These are phyloP conservation scores for Inosperma sp. DNA, from an alignment of 768 basidiomycete genomes.

Conservation along the genomic window DNA sequence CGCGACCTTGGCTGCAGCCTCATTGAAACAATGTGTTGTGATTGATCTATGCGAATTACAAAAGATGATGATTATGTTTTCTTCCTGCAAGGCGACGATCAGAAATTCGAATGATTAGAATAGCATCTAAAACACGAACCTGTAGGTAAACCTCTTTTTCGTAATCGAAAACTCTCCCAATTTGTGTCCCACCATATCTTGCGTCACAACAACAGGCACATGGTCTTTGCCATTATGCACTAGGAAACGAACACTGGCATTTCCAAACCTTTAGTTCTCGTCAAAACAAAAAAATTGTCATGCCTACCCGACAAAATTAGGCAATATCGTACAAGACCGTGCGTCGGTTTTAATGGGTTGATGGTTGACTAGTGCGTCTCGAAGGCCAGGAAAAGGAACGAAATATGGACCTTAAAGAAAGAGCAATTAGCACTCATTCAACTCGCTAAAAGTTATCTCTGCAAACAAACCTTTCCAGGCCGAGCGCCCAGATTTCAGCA, in stretches of 20 bases:
- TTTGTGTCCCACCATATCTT: slow-evolving; percentile 99
- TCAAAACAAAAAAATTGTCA: not conserved
- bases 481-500: slow-evolving; percentile 64
- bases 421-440: too few species aligned
- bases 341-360: slow-evolving; percentile 87
- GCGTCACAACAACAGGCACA: slow-evolving; percentile 77
- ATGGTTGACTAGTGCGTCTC: slow-evolving; percentile 74
- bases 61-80: not conserved
- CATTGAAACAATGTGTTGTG: too few species aligned
- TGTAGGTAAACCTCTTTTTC: slow-evolving; percentile 80
- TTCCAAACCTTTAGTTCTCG: not conserved
- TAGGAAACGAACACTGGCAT: slow-evolving; percentile 70
- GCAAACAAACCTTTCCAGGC: slow-evolving; percentile 68
- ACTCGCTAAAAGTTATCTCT: not conserved
- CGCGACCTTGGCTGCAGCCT: too few species aligned
- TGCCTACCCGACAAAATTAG: slow-evolving; percentile 90
- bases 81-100: not conserved
- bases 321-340: slow-evolving; percentile 86
- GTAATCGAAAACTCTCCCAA: slow-evolving; percentile 92
- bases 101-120: not conserved
- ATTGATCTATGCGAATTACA: too few species aligned
- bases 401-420: slow-evolving; percentile 77
- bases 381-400: slow-evolving; percentile 85
- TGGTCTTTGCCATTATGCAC: slow-evolving; percentile 96
- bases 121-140: slow-evolving; percentile 46